Conservation (phyloP, 495 filamentous ascomycete species). For the Penicillium crystallinum region DNA sequence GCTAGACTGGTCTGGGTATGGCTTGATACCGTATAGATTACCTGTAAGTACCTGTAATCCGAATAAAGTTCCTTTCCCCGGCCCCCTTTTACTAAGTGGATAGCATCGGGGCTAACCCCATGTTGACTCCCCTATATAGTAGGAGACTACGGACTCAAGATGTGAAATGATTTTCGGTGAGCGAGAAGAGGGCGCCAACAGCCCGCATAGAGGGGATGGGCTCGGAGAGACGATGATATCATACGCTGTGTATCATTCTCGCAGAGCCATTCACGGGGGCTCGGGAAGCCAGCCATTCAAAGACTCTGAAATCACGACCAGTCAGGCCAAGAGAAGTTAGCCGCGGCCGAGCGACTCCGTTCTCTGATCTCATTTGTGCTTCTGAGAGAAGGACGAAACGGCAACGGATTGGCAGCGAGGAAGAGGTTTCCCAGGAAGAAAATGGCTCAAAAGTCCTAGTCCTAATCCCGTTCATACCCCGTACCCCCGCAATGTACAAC, state of each 20-base stretch:
- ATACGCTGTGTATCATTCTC: not conserved
- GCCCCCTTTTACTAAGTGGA: not conserved
- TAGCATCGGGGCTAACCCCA: not conserved
- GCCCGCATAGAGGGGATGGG: not conserved
- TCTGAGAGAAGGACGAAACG: not conserved
- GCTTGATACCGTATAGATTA: not conserved
- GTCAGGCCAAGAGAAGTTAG: slow-evolving; percentile 6
- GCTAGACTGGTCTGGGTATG: slow-evolving; percentile 4
- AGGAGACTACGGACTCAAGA: not conserved
- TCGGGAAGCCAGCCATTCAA: slow-evolving; percentile 11
- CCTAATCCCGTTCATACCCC: slow-evolving; percentile 14
- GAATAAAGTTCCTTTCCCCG: not conserved
- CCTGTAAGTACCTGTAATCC: not conserved
- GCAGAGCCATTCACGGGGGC: not conserved
- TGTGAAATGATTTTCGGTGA: not conserved
- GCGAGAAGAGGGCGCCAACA: not conserved
- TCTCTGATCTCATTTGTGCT: slow-evolving; percentile 5
- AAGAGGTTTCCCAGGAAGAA: not conserved
- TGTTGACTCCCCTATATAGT: not conserved
- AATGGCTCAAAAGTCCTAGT: not conserved
- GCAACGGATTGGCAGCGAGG: not conserved
- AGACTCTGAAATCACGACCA: not conserved
- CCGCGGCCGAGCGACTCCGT: slow-evolving; percentile 17
- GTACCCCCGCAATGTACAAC: slow-evolving; percentile 10
- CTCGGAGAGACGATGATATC: slow-evolving; percentile 4